Evolutionary conservation across 108 stramenopile species (phyloP).

Genomic region (Stephanodiscus minutulus): DNA sequence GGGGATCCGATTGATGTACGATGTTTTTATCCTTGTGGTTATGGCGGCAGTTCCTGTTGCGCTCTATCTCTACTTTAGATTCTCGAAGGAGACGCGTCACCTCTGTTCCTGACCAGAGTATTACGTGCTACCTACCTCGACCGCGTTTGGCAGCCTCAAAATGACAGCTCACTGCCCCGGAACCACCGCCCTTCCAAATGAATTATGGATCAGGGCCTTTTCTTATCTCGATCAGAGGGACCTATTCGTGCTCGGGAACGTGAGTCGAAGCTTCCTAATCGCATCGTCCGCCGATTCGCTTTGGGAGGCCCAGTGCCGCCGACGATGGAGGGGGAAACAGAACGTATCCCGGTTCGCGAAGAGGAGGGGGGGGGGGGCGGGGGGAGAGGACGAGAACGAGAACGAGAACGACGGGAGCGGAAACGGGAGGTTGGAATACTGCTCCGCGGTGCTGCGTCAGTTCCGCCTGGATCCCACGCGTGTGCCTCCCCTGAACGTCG

Average conservation of each 20-base stretch:
- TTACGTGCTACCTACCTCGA: too few species aligned
- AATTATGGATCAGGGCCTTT: conserved; percentile 34
- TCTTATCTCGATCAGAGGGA: conserved; percentile 24
- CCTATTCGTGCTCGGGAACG: conserved; percentile 18
- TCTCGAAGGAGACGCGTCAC: too few species aligned
- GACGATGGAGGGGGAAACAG: conserved; percentile 32
- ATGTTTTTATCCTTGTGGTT: too few species aligned
- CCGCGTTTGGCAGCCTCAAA: too few species aligned
- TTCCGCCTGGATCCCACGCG: conserved; percentile 1
- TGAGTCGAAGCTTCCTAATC: conserved; percentile 16
- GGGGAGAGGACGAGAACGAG: not conserved
- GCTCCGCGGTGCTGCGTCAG: conserved; percentile 11
- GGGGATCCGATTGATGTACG: too few species aligned
- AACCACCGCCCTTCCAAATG: conserved; percentile 23
- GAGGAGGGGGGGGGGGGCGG: not conserved
- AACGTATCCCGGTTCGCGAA: conserved; percentile 22
- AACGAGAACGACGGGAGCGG: too few species aligned
- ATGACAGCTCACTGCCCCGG: too few species aligned
- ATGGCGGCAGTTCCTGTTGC: too few species aligned
- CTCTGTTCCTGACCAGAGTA: too few species aligned
- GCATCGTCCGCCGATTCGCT: conserved; percentile 33
- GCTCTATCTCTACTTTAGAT: too few species aligned
- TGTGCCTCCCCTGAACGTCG: conserved; percentile 26
- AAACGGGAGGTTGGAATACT: conserved; percentile 8
- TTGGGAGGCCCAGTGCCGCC: conserved; percentile 27